Evolutionary conservation across 2,329 filamentous ascomycete species (phyloP).

Genomic region (Myriosclerotinia scirpicola): DNA sequence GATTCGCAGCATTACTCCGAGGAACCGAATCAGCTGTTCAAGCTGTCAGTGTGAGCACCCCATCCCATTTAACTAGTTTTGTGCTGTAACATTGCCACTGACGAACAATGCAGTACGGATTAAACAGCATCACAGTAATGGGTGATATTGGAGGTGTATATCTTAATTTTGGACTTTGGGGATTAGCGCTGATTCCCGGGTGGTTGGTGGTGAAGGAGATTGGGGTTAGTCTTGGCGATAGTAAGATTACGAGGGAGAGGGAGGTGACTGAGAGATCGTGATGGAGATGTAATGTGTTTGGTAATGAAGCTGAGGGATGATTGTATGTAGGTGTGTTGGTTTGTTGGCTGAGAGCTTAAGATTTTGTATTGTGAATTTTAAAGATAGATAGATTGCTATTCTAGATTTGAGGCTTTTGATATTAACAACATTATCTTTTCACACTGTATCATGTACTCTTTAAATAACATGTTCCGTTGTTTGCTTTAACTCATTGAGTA

Average conservation of each 20-base stretch:
- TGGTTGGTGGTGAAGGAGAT: constrained; percentile 59
- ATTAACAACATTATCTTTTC: no score
- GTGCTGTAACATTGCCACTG: not conserved
- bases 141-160: constrained; percentile 66
- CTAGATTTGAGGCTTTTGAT: not conserved
- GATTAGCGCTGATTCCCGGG: constrained; percentile 59
- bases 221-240: constrained; percentile 34
- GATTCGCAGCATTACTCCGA: constrained; percentile 65
- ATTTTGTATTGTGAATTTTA: not conserved
- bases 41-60: constrained; percentile 56
- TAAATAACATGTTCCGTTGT: no score
- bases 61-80: no score
- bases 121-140: constrained; percentile 61
- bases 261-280: not conserved
- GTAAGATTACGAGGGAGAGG: constrained; percentile 33
- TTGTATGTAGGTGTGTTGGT: no score
- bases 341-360: not conserved
- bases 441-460: no score
- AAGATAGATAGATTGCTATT: not conserved
- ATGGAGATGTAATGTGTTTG: no score
- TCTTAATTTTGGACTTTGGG: constrained; percentile 70
- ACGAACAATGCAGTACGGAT: constrained; percentile 52
- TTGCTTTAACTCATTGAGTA: no score
- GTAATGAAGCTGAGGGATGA: not conserved
- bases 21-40: constrained; percentile 73